A percentile compares a stretch with the other conserved stretches of the same genome.
These are phyloP conservation scores for Raphanus hybrid DNA, from an alignment of 441 rosid species.

Conservation along the genomic window DNA sequence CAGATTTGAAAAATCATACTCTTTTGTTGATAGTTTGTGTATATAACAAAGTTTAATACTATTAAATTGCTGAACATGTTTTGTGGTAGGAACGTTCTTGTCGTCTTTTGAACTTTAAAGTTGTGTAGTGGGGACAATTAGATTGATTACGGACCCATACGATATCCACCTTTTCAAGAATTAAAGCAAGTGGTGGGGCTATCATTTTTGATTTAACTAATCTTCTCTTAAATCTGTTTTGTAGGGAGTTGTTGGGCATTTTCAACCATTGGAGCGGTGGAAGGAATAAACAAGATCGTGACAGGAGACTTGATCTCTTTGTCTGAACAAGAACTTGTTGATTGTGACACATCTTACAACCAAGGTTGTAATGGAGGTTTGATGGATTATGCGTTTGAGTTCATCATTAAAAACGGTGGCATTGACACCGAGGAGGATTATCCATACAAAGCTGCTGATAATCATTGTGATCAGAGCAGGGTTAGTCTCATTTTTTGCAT, in stretches of 20 bases:
- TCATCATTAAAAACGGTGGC: slow-evolving; percentile 87
- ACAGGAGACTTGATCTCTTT: slow-evolving; percentile 71
- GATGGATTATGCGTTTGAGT: slow-evolving; percentile 88
- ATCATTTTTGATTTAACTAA: background rate
- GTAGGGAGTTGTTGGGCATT: slow-evolving; percentile 99
- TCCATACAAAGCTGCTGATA: slow-evolving; percentile 68
- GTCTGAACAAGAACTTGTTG: slow-evolving; percentile 94
- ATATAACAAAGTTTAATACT: background rate
- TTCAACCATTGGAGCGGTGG: slow-evolving; percentile 82
- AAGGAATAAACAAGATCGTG: slow-evolving; percentile 83
- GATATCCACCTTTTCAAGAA: background rate
- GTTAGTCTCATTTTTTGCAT: slow-evolving; percentile 38
- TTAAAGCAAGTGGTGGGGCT: background rate
- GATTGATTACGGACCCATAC: slow-evolving; percentile 24
- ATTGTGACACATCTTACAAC: slow-evolving; percentile 74
- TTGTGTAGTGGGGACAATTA: slow-evolving; percentile 9
- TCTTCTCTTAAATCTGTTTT: background rate
- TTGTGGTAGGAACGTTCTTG: slow-evolving; percentile 25
- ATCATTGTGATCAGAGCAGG: slow-evolving; percentile 67
- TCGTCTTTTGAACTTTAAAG: slow-evolving; percentile 21
- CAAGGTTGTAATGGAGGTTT: slow-evolving; percentile 93
- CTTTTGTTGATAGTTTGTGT: background rate
- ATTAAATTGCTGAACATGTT: background rate
- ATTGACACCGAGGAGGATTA: slow-evolving; percentile 83
- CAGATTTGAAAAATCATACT: background rate